Evolutionary conservation across 257 asterid genomes (phyloP).

Genomic region (Fraxinus excelsior): DNA sequence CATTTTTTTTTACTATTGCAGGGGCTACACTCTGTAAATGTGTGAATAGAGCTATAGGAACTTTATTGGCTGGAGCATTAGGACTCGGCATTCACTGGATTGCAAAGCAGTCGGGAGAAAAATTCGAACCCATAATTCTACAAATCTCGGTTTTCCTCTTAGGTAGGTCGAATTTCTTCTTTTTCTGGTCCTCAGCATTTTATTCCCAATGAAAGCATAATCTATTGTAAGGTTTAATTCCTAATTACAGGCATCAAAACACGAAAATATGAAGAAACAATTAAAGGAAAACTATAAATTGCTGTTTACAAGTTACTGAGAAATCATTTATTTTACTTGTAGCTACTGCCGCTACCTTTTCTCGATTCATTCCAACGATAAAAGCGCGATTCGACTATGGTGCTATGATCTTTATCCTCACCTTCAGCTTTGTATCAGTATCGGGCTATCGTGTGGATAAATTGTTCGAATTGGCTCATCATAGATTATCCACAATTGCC

Average conservation of each 20-base stretch:
- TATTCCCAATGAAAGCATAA: neutral
- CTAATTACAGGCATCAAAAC: no score
- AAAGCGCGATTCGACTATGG: slow-evolving; percentile 84
- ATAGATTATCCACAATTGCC: slow-evolving; percentile 68
- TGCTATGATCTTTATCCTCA: slow-evolving; percentile 76
- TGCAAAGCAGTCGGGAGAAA: slow-evolving; percentile 63
- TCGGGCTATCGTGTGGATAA: slow-evolving; percentile 84
- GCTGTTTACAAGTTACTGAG: slow-evolving; percentile 6
- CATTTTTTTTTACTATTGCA: slow-evolving; percentile 22
- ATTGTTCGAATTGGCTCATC: slow-evolving; percentile 65
- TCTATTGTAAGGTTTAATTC: neutral
- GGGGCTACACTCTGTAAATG: slow-evolving; percentile 74
- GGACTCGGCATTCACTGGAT: slow-evolving; percentile 94
- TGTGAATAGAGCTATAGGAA: slow-evolving; percentile 65
- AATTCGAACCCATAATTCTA: slow-evolving; percentile 64
- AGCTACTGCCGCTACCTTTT: slow-evolving; percentile 82
- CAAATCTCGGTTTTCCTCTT: slow-evolving; percentile 69
- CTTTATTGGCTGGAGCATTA: slow-evolving; percentile 69
- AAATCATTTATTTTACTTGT: slow-evolving; percentile 30
- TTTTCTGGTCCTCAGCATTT: neutral
- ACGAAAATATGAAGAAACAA: neutral
- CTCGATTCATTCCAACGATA: slow-evolving; percentile 74
- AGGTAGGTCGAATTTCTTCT: slow-evolving; percentile 36
- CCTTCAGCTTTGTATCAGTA: slow-evolving; percentile 80
- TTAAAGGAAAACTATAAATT: neutral